Evolutionary conservation across 2,329 filamentous ascomycete species (phyloP), one percentile per base, ranked within the genome.

Genomic region (Trichoderma koningiopsis): DNA sequence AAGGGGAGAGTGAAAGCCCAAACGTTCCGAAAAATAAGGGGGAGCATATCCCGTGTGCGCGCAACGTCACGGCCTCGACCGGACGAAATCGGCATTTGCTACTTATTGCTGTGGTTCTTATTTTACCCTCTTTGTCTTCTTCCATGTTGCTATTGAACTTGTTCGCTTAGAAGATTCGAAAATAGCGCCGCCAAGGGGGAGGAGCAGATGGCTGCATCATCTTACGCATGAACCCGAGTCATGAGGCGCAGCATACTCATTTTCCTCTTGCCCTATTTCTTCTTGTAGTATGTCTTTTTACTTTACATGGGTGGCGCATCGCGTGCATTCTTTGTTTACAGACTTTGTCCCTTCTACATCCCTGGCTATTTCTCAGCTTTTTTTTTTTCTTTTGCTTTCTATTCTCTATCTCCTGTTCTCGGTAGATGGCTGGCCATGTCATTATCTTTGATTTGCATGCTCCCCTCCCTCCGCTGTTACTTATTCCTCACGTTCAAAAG

Each of bases 391-490:
- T 22, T 13, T 35, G 71, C 66, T 57, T 49, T 22, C 22, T 35
- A 72, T 64, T 71, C 66, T 59, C 67, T 62, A n/a, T 57, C 14
- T 31, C 19, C 24, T 47, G 27, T 57, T 57, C 27, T 61, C 58
- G 40, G 31, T 64, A 64, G 61, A 64, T 64, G 60, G 60, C 60
- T 13, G 60, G 47, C 27, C 47, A 63, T 37, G 61, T 64, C 61
- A 59, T 68, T 72, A 61, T 69, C 69, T 63, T 40, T 58, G 52
- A 57, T 67, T 40, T 70, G 67, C 64, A 58, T 69, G 56, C 52
- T 43, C 66, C 49, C 69, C 70, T 72, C 56, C 37, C 49, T 65
- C 66, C 58, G 72, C 72, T 73, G 71, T 71, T 74, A 37, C 24
- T 52, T 60, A 29, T 70, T 73, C 47, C 29, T 58, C 29, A 22